Base-by-base conservation (phyloP, 306 rosid genomes). In the Alnus rubra region DNA sequence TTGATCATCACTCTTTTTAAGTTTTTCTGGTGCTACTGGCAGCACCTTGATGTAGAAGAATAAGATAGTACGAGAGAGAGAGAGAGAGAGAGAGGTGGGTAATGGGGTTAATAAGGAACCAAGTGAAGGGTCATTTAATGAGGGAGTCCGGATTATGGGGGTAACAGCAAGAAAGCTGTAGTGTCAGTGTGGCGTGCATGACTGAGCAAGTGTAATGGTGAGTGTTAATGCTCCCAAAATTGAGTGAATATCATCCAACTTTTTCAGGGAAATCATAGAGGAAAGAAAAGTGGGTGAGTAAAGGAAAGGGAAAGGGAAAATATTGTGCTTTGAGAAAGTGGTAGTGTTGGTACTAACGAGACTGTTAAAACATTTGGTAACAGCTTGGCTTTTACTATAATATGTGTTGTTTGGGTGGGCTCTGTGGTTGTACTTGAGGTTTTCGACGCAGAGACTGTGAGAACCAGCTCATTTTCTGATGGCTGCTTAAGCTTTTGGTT, bases 121-220 rank as follows among this genome's bases (percentile, higher is more conserved):
- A 82, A 76, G 77, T 80, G 65, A 82, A 83, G 80, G 81, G 60
- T 73, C 88, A 84, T 85, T 87, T 47, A 80, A 75, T 84, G 82
- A 69, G 52, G 69, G 81, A 80, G 44, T 71, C 80, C 85, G 81
- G 55, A 76, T n/a, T 77, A 75, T 74, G 78, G 73, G 77, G 69
- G 58, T 76, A 56, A 54, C 80, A 56, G 50, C 71, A 80, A 85
- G 79, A 87, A 86, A 87, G 89, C 84, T 82, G 74, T 65, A 71
- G 78, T 89, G 92, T 91, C 97, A 91, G 96, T 83, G 85, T 91
- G 86, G 97, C 92, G 90, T 93, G 94, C 94, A 62, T 86, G 18
- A 81, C 86, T 85, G 77, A 79, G 87, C 80, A 87, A 86, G 86
- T 67, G 51, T 67, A 39, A 84, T 86, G 74, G 78, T 75, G 81